phyloP scores from a whole-genome alignment of 1,284 basidiomycete species.

The Gomphus bonarii region DNA sequence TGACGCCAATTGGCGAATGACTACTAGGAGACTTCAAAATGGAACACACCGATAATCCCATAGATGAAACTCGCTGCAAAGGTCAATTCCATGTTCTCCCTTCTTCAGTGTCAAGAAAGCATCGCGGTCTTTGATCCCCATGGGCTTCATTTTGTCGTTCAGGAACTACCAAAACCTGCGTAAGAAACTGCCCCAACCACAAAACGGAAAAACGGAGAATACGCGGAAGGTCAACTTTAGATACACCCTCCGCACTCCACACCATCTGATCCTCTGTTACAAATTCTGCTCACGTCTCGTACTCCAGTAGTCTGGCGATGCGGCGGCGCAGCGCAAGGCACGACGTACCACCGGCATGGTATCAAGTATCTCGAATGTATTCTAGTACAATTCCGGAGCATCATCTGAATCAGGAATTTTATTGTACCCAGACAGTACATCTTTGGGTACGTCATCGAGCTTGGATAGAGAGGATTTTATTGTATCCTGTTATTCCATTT shows the following conservation, averaged over 20 bases:
- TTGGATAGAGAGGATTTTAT: constrained; percentile 61
- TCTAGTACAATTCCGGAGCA: constrained; percentile 48
- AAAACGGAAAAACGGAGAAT: too few species aligned
- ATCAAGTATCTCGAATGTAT: constrained; percentile 67
- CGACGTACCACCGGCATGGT: constrained; percentile 61
- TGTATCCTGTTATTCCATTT: constrained; percentile 42
- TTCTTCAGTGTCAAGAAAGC: constrained; percentile 62
- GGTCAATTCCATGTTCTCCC: constrained; percentile 53
- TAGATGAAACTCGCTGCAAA: constrained; percentile 60
- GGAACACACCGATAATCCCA: constrained; percentile 45
- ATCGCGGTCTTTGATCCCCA: constrained; percentile 56
- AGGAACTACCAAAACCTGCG: constrained; percentile 41
- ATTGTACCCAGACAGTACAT: constrained; percentile 65
- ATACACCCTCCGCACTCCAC: constrained; percentile 51
- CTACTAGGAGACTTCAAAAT: too few species aligned
- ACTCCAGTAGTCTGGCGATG: constrained; percentile 57
- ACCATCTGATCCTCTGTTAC: constrained; percentile 79
- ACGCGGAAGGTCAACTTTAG: constrained; percentile 26
- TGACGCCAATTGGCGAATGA: background rate
- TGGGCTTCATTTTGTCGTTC: constrained; percentile 62
- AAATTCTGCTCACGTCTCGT: constrained; percentile 76
- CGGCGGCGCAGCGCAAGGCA: constrained; percentile 52
- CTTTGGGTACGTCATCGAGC: constrained; percentile 67
- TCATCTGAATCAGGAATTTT: constrained; percentile 42
- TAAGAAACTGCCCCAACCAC: background rate